Percentiles rank a stretch among this genome's conserved stretches.
phyloP scores from a whole-genome alignment of 2,329 filamentous ascomycete genomes.

The Ophiostoma ips region DNA sequence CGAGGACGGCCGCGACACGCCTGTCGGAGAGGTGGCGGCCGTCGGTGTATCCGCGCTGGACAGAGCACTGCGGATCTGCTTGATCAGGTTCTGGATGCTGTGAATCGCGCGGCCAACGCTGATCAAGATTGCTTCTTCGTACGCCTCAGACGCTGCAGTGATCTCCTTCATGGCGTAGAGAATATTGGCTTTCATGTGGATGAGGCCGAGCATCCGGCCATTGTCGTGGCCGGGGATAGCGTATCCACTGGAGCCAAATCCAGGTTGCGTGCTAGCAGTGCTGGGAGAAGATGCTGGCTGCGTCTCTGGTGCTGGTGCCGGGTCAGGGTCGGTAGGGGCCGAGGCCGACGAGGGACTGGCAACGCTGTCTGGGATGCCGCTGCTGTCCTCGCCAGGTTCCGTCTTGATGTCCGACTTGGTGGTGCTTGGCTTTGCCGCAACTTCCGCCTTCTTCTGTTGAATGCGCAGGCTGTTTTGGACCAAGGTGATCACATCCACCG shows the following conservation, averaged over 20 bases:
- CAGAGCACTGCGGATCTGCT: slow-evolving; percentile 59
- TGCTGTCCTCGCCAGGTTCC: not conserved
- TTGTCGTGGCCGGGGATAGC: slow-evolving; percentile 76
- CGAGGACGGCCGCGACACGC: slow-evolving; percentile 17
- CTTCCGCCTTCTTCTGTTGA: not conserved
- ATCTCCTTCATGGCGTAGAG: slow-evolving; percentile 82
- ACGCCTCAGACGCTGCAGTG: slow-evolving; percentile 65
- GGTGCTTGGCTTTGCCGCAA: not conserved
- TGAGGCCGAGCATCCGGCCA: slow-evolving; percentile 78
- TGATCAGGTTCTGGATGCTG: slow-evolving; percentile 66
- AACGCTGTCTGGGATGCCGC: not conserved
- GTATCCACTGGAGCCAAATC: slow-evolving; percentile 72
- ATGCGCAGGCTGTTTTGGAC: slow-evolving; percentile 59
- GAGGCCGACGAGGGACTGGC: not conserved
- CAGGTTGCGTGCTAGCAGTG: slow-evolving; percentile 20
- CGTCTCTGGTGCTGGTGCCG: not conserved
- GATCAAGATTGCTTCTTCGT: slow-evolving; percentile 89
- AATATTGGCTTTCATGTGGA: slow-evolving; percentile 98
- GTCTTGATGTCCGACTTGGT: not conserved
- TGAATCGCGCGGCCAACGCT: slow-evolving; percentile 58
- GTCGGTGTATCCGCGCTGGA: slow-evolving; percentile 29
- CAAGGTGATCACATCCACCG: slow-evolving; percentile 73
- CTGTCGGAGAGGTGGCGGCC: slow-evolving; percentile 5
- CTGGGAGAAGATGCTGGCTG: not conserved
- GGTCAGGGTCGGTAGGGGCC: not conserved